Base-by-base conservation (phyloP, 1,284 basidiomycete genomes). In the Papiliotrema flavescens region DNA sequence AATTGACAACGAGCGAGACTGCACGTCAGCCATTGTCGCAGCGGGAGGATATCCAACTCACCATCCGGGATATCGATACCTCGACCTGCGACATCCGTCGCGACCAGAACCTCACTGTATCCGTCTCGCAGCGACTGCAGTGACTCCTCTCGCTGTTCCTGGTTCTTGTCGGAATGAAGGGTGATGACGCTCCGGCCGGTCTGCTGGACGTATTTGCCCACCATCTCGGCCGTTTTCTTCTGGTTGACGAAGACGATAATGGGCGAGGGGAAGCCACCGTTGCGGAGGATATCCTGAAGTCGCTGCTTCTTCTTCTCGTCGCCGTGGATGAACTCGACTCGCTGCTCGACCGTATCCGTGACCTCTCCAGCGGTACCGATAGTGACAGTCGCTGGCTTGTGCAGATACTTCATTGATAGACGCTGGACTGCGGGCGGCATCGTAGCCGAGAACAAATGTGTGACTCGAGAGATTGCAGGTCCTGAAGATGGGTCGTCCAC, bases 191-290 rank as follows among this genome's bases (percentile, higher is more conserved):
- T 87, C 73, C 90, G 85, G 41, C 90, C 90, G 37, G 86, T 87
- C 53, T 90, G 87, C 50, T 86, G 84, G 8, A 98, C 80, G 69
- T 96, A 93, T 73, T 90, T 90, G 39, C 90, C 88, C 22, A 99
- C 89, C 84, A 90, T 88, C 70, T 99, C 95, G 44, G 94, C 95
- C 6, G 90, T 94, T 81, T 95, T 95, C 82, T 98, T 98, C 77
- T 98, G 94, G 77, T 98, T 98, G 80, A 97, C 93, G 78, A 98
- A 99, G 14, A 95, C 89, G 63, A 99, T 98, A 69, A 98, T 98
- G 1, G 96, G 96, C 24, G 95, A 85, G 24, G 85, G 77, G 75
- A 87, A 90, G 52, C 83, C 80, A 39, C 85, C 86, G 57, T 84
- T 87, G 78, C 92, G 90, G 71, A 99, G 85, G 65, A 98, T 90